These are phyloP conservation scores for Podaxis sp. DNA, from an alignment of 768 basidiomycete species.

Conservation along the genomic window DNA sequence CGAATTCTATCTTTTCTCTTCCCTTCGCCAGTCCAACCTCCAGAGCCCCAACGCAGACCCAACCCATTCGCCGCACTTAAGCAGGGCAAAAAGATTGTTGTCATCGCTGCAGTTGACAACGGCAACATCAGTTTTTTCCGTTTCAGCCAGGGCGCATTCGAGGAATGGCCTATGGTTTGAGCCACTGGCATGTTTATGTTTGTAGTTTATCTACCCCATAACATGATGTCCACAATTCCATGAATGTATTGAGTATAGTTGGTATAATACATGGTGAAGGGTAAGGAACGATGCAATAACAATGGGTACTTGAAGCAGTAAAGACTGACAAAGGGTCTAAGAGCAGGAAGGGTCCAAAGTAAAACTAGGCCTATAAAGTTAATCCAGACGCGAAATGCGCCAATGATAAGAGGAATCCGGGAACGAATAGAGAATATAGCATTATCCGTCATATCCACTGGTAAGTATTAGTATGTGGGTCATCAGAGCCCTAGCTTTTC, in stretches of 20 bases:
- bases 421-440: not conserved
- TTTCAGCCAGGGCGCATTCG: conserved; percentile 83
- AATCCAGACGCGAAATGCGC: not conserved
- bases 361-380: not conserved
- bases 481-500: not conserved
- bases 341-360: not conserved
- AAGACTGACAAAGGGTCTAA: not conserved
- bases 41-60: conserved; percentile 33
- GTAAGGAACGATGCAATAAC: not conserved
- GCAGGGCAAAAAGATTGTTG: conserved; percentile 76
- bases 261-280: conserved; percentile 2
- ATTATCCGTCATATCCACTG: not conserved
- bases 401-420: not conserved
- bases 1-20: conserved; percentile 23
- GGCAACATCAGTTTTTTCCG: conserved; percentile 88
- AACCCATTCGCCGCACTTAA: conserved; percentile 84
- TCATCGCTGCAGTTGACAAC: conserved; percentile 86
- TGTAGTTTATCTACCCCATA: not conserved
- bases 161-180: conserved; percentile 71
- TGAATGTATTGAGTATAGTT: not conserved
- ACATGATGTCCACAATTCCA: not conserved
- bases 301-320: not conserved
- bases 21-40: conserved; percentile 21
- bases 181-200: not conserved
- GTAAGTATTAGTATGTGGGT: not conserved